Conservation (phyloP, 306 rosid genomes). For the Medicago arabica region DNA sequence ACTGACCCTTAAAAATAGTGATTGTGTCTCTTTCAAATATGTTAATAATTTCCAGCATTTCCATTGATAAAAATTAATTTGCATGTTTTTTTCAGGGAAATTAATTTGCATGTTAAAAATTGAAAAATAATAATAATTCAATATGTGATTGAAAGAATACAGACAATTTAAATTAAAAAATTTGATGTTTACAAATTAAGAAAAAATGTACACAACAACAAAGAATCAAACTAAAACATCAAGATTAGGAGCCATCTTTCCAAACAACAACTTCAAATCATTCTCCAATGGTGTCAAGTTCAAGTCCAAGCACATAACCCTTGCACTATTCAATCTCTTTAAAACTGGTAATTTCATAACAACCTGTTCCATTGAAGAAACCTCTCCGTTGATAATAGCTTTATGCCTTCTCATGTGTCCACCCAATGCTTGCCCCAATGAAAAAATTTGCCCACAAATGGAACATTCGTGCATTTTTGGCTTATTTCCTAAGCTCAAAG, state of each 20-base stretch:
- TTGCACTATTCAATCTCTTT: conserved; percentile 1
- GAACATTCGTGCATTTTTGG: conserved; percentile 64
- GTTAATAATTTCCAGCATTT: background rate
- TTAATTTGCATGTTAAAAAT: background rate
- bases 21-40: no score
- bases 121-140: background rate
- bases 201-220: background rate
- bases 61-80: background rate
- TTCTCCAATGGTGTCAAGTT: conserved; percentile 87
- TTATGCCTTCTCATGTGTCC: conserved; percentile 89
- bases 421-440: conserved; percentile 83
- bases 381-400: conserved; percentile 19
- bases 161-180: background rate
- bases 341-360: background rate
- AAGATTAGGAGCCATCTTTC: conserved; percentile 54
- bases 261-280: conserved; percentile 71
- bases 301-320: conserved; percentile 60
- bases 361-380: conserved; percentile 20
- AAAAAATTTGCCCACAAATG: conserved; percentile 66
- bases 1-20: no score
- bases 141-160: background rate
- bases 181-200: no score
- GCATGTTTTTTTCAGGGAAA: background rate
- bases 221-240: conserved; percentile 49
- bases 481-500: conserved; percentile 27